These are phyloP conservation scores for Laguncularia racemosa DNA, from an alignment of 345 rosid species.

Conservation along the genomic window DNA sequence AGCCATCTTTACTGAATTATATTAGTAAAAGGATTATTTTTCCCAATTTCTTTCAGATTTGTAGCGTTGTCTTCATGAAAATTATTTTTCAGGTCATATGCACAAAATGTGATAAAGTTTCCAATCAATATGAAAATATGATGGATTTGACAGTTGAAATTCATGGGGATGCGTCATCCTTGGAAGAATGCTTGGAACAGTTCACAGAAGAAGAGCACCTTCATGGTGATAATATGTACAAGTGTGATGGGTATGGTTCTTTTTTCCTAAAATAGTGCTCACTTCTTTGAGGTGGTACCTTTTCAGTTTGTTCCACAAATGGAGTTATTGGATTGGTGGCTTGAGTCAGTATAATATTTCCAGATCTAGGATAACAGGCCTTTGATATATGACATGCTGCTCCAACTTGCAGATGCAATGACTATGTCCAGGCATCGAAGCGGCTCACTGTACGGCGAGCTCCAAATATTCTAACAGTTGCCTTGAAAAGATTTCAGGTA, in stretches of 20 bases:
- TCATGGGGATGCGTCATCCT: conserved; percentile 78
- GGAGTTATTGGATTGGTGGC: too few species aligned
- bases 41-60: background rate
- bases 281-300: background rate
- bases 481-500: conserved; percentile 56
- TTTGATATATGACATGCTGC: background rate
- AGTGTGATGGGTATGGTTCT: conserved; percentile 78
- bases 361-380: too few species aligned
- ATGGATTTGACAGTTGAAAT: conserved; percentile 97
- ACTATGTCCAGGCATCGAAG: conserved; percentile 94
- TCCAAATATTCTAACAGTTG: conserved; percentile 92
- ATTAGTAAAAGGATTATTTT: background rate
- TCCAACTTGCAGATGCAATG: conserved; percentile 19
- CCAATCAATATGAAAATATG: conserved; percentile 91
- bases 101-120: conserved; percentile 57
- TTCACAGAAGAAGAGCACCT: conserved; percentile 85
- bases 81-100: conserved; percentile 56
- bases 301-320: too few species aligned
- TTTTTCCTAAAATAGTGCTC: background rate
- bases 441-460: conserved; percentile 61
- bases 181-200: conserved; percentile 95
- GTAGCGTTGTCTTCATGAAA: conserved; percentile 1
- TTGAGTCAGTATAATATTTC: too few species aligned
- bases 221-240: conserved; percentile 95
- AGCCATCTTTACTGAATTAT: background rate